Conservation (phyloP, 352 stramenopile species). For the Globisporangium okanoganense region DNA sequence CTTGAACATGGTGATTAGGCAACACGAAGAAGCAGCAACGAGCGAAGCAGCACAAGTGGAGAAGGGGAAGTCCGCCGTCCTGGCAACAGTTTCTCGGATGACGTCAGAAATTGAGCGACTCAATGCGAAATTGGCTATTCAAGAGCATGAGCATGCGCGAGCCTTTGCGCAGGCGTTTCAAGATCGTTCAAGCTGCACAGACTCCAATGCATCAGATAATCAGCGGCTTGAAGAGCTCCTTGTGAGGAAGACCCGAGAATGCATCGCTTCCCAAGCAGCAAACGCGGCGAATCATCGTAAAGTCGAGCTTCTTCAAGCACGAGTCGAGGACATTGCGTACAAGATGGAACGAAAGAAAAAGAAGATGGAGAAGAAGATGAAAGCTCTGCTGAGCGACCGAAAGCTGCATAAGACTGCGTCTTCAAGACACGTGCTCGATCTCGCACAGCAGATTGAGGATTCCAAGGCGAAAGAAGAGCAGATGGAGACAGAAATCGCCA, state of each 20-base stretch:
- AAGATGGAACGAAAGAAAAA: slow-evolving; percentile 27
- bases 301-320: background rate
- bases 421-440: slow-evolving; percentile 9
- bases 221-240: slow-evolving; percentile 29
- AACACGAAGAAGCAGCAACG: slow-evolving; percentile 26
- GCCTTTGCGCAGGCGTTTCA: slow-evolving; percentile 13
- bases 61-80: slow-evolving; percentile 15
- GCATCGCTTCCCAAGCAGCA: slow-evolving; percentile 7
- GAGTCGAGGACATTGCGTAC: background rate
- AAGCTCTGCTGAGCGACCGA: slow-evolving; percentile 27
- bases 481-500: slow-evolving; percentile 12
- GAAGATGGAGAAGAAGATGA: slow-evolving; percentile 54
- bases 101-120: slow-evolving; percentile 29
- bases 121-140: slow-evolving; percentile 19
- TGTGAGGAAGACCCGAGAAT: slow-evolving; percentile 7
- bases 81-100: slow-evolving; percentile 28
- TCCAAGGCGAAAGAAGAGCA: slow-evolving; percentile 11
- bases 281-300: background rate
- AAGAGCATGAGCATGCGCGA: slow-evolving; percentile 9
- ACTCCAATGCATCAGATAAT: slow-evolving; percentile 9
- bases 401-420: slow-evolving; percentile 19
- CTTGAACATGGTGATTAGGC: slow-evolving; percentile 9
- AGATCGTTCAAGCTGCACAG: background rate
- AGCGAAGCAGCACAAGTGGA: slow-evolving; percentile 12
- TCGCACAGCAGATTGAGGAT: slow-evolving; percentile 17